Evolutionary conservation across 2,329 filamentous ascomycete species (phyloP).

Genomic region (Fusarium kyushuense): DNA sequence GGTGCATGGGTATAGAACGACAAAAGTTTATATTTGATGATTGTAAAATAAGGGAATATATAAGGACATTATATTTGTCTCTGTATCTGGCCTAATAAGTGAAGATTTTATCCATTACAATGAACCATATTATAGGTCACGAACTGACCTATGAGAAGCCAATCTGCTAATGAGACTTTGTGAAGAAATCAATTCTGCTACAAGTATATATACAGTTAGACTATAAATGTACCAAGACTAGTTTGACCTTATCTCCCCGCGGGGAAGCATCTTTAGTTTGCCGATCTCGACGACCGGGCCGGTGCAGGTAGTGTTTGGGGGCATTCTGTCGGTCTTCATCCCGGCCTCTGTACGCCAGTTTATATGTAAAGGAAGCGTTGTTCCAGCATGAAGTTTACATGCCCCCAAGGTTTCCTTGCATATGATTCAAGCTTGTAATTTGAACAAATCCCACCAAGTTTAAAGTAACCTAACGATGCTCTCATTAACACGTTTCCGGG

Average conservation of each 20-base stretch:
- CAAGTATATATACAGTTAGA: neutral
- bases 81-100: neutral
- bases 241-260: constrained; percentile 1
- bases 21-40: neutral
- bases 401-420: neutral
- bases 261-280: neutral
- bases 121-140: too few relatives aligned
- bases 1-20: neutral
- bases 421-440: too few relatives aligned
- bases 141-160: neutral
- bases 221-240: neutral
- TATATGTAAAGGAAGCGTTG: constrained; percentile 8
- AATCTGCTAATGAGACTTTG: neutral
- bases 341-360: constrained; percentile 1
- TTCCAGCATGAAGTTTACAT: neutral
- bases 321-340: neutral
- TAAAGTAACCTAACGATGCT: constrained; percentile 31
- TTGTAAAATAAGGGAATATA: neutral
- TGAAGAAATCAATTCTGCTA: neutral
- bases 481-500: constrained; percentile 12
- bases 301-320: neutral
- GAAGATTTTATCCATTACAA: neutral
- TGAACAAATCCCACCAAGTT: neutral
- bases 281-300: constrained; percentile 6
- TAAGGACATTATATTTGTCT: neutral